Evolutionary conservation across 768 basidiomycete species (phyloP), one percentile per base, ranked within the genome.

Genomic region (Wakefieldia striispora): DNA sequence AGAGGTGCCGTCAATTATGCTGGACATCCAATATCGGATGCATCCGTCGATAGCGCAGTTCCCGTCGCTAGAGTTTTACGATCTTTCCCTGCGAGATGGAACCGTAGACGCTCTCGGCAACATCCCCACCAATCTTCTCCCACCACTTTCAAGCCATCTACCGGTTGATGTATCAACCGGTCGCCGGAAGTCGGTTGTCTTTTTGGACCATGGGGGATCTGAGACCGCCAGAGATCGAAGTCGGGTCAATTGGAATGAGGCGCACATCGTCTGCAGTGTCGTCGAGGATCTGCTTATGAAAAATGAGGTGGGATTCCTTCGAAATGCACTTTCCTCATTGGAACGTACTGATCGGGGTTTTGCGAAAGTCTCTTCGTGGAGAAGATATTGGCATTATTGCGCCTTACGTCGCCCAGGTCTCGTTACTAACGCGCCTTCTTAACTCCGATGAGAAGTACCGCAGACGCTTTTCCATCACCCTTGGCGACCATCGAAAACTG

Each of bases 11-110:
- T 86, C 89, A 5, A 81, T 94, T 54, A 94, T 95, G 87, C 81
- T 97, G 49, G 87, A 95, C 62, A 78, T 82, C n/a, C 94, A 97
- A 69, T 97, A 97, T 60, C 84, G 94, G 31, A 97, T 97, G 94
- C 92, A 95, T 59, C 95, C 94, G 12, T 74, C 75, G 33, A 93
- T 97, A 58, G 91, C 94, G 2, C 76, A 76, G 19, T 97, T 97
- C 72, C 92, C 95, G 10, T 84, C 88, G 33, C 64, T 73, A 23
- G 86, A 91, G 51, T 97, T 97, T 65, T 97, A 97, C 71, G 72
- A 82, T 37, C 72, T 74, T 23, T 73, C 77, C 1, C 63, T 97
- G 40, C 75, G 73, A 36, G 87, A 95, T 63, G 92, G 92, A 14
- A 93, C 90, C 1, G 77, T 86, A 20, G 81, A 84, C 52, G 40